Evolutionary conservation across 306 rosid genomes (phyloP).

Genomic region (Gastrolobium villosum): DNA sequence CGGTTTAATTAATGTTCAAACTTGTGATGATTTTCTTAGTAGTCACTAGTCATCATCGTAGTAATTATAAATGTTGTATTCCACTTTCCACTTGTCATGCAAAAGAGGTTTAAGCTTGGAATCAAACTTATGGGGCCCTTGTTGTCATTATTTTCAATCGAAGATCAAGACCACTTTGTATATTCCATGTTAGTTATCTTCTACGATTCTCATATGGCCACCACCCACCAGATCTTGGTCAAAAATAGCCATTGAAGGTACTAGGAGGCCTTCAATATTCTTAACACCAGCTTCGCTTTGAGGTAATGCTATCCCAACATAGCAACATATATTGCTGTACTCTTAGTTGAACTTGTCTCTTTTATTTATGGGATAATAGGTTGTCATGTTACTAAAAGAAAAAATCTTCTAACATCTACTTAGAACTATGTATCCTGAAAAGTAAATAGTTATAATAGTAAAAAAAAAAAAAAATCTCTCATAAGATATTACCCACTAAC

Average conservation of each 20-base stretch:
- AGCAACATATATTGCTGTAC: no score
- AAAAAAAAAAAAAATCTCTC: no score
- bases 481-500: no score
- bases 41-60: slow-evolving; percentile 42
- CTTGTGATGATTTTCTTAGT: slow-evolving; percentile 22
- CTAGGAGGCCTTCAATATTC: slow-evolving; percentile 18
- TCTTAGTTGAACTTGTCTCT: no score
- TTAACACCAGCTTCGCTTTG: not conserved
- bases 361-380: no score
- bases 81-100: slow-evolving; percentile 48
- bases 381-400: no score
- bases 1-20: slow-evolving; percentile 44
- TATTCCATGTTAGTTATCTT: slow-evolving; percentile 21
- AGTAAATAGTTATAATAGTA: no score
- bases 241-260: slow-evolving; percentile 23
- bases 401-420: no score
- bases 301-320: not conserved
- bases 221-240: slow-evolving; percentile 12
- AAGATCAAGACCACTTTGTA: slow-evolving; percentile 33
- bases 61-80: slow-evolving; percentile 38
- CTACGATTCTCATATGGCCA: slow-evolving; percentile 32
- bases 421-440: no score
- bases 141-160: slow-evolving; percentile 43
- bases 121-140: slow-evolving; percentile 52
- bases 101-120: slow-evolving; percentile 45